These are phyloP conservation scores for Clavispora vitiphila DNA, from an alignment of 805 yeast genomes.

Conservation along the genomic window DNA sequence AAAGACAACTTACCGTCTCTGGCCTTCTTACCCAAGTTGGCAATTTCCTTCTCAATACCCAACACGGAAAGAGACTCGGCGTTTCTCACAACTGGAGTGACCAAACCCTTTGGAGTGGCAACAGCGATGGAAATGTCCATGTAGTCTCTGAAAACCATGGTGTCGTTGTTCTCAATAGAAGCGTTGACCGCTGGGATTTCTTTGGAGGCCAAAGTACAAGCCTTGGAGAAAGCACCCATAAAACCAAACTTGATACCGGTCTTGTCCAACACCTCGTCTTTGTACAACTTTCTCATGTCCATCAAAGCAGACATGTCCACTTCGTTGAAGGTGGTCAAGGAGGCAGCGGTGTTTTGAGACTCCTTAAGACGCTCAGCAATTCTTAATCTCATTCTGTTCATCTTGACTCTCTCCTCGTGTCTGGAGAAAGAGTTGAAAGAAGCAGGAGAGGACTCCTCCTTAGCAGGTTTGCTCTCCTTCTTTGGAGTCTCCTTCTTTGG, in stretches of 20 bases:
- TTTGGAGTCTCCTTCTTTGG: conserved; percentile 11
- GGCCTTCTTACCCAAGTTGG: conserved; percentile 81
- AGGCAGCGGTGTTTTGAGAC: conserved; percentile 98
- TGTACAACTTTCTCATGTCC: conserved; percentile 93
- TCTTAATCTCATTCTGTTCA: conserved; percentile 99
- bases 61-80: conserved; percentile 86
- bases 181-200: conserved; percentile 95
- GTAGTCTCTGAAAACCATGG: conserved; percentile 93
- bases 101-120: conserved; percentile 98
- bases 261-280: conserved; percentile 92
- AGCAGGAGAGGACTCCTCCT: conserved; percentile 28
- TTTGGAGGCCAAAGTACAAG: conserved; percentile 86
- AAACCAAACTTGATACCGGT: conserved; percentile 94
- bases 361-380: conserved; percentile 99
- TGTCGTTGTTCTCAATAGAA: conserved; percentile 85
- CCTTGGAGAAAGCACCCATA: conserved; percentile 98
- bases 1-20: conserved; percentile 94
- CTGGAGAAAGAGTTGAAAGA: conserved; percentile 59
- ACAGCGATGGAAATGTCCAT: conserved; percentile 95
- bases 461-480: conserved; percentile 6
- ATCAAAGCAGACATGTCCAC: conserved; percentile 90
- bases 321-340: conserved; percentile 96
- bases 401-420: conserved; percentile 86
- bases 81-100: conserved; percentile 96
- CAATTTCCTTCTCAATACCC: conserved; percentile 85